Evolutionary conservation across 202 grass and related monocot species (phyloP).

Genomic region (Dendrocalamus latiflorus): DNA sequence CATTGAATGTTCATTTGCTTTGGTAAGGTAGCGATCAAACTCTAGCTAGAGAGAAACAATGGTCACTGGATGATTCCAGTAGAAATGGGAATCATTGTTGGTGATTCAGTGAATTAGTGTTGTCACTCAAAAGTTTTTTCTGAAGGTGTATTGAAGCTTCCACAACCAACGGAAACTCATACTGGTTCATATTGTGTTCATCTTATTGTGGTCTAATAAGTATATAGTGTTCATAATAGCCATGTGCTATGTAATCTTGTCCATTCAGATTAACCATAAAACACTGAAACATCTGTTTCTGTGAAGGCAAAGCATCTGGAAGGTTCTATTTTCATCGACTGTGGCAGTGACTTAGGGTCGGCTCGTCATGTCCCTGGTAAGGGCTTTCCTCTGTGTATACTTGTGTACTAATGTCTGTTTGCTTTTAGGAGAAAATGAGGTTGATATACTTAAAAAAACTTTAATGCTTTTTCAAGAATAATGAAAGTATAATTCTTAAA

Average conservation of each 20-base stretch:
- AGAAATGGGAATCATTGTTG: neutral
- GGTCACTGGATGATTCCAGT: neutral
- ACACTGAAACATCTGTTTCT: constrained; percentile 37
- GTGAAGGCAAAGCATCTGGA: constrained; percentile 76
- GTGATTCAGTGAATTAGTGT: neutral
- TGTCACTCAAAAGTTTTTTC: neutral
- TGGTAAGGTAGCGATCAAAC: neutral
- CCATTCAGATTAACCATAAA: neutral
- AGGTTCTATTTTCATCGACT: constrained; percentile 88
- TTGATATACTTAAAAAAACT: neutral
- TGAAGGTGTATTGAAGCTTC: constrained; percentile 15
- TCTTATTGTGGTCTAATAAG: neutral
- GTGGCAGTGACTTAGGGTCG: constrained; percentile 85
- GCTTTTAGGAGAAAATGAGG: constrained; percentile 15
- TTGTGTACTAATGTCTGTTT: constrained; percentile 10
- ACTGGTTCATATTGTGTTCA: neutral
- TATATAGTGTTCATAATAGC: neutral
- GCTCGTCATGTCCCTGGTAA: constrained; percentile 86
- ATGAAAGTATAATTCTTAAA: neutral
- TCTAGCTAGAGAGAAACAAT: neutral
- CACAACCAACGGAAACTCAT: neutral
- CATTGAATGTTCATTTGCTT: neutral
- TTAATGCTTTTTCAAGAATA: neutral
- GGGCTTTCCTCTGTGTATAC: constrained; percentile 12
- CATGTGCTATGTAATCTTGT: neutral